These are phyloP conservation scores for Secale cereale DNA, from an alignment of 176 grass and related monocot species.

Conservation along the genomic window DNA sequence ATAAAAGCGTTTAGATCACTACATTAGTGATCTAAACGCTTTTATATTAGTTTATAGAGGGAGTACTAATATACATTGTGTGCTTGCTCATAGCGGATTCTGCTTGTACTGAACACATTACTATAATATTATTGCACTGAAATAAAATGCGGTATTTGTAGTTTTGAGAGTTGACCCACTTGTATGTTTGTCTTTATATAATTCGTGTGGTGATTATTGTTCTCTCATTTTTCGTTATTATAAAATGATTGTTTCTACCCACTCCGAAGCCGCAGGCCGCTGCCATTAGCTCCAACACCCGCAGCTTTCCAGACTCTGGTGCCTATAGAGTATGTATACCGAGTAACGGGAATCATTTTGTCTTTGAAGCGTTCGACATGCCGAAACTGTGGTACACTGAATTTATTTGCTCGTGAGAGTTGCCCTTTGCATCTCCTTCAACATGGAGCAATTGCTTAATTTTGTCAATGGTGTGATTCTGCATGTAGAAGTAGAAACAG, in stretches of 20 bases:
- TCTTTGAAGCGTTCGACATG: slow-evolving; percentile 49
- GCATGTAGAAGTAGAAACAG: too few relatives aligned
- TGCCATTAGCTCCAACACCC: slow-evolving; percentile 35
- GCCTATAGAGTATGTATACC: not conserved
- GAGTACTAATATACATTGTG: not conserved
- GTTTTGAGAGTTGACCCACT: not conserved
- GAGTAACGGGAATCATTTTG: not conserved
- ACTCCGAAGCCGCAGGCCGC: slow-evolving; percentile 24
- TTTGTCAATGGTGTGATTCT: not conserved
- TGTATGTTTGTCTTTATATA: not conserved
- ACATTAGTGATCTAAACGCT: too few relatives aligned
- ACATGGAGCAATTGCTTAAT: too few relatives aligned
- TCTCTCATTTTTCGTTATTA: not conserved
- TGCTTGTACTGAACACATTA: not conserved
- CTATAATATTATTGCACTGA: not conserved
- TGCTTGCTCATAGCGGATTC: not conserved
- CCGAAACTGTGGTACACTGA: slow-evolving; percentile 26
- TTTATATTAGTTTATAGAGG: too few relatives aligned
- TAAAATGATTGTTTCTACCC: not conserved
- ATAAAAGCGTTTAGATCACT: too few relatives aligned
- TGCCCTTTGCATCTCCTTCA: not conserved
- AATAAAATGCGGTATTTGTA: slow-evolving; percentile 11
- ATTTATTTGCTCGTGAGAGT: not conserved
- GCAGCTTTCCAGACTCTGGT: not conserved
- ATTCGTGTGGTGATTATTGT: not conserved